Base-by-base conservation (phyloP, 805 yeast species). In the Lachancea dasiensis region DNA sequence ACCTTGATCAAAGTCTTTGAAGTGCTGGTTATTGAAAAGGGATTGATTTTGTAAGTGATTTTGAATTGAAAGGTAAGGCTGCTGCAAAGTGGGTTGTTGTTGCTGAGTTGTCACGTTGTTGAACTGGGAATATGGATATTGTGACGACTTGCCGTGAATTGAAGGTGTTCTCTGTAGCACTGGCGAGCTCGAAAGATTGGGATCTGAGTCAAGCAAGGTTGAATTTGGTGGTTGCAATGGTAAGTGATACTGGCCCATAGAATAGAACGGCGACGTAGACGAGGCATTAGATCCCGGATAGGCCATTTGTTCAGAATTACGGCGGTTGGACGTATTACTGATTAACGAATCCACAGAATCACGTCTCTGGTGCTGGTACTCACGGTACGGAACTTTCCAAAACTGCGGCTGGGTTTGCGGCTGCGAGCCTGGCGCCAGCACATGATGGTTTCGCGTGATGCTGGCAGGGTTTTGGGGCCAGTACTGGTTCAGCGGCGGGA, bases 331-430 rank as follows among this genome's bases (percentile, higher is more conserved):
- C 11, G 47, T 39, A 37, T 58, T 58, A 31, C 63, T 58, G 2
- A 50, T 44, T 27, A 55, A 20, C 3, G 62, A 59, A 32, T 56
- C 63, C 1, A 58, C 41, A 3, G 64, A 59, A n/a, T 51, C 53
- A 18, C 60, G 49, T 26, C 58, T 43, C 33, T 56, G 58, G 26
- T 51, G 45, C 17, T 52, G 48, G 31, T 54, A 58, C 36, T 58
- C 64, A 39, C 56, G 61, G 31, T 54, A 58, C 5, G 64, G 64
- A 6, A 59, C 64, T 44, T 59, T 59, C 64, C 64, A 59, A 36
- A 59, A 59, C 35, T 52, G 63, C 42, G 58, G 64, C 23, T 50
- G 56, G 25, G 19, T n/a, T n/a, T n/a, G n/a, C n/a, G n/a, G 36
- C 22, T 39, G 31, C 30, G 40, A 10, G 1, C 34, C 40, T 3